Conservation (phyloP, 129 eudicot genomes). For the Rutidosis leptorrhynchoides region DNA sequence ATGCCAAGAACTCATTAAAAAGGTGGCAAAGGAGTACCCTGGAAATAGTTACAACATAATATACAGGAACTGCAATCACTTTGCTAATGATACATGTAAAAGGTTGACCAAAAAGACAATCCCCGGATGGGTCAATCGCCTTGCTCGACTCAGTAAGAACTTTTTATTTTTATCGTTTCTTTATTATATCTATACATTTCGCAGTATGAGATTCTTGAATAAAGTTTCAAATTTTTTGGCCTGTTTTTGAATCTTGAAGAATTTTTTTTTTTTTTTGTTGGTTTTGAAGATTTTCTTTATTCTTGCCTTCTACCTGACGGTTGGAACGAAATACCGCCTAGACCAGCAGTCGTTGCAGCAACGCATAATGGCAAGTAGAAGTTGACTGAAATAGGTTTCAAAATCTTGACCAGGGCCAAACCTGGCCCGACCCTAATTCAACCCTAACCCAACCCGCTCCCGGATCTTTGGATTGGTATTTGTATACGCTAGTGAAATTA, state of each 20-base stretch:
- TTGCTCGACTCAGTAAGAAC: constrained; percentile 79
- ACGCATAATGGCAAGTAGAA: constrained; percentile 41
- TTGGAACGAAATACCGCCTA: constrained; percentile 58
- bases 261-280: neutral
- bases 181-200: neutral
- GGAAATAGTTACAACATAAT: constrained; percentile 81
- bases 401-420: constrained; percentile 19
- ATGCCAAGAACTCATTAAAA: constrained; percentile 58
- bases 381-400: constrained; percentile 42
- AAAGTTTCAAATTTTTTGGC: constrained; percentile 2
- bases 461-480: constrained; percentile 10
- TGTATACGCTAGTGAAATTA: constrained; percentile 4
- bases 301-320: constrained; percentile 79
- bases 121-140: constrained; percentile 94
- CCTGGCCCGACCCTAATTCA: neutral
- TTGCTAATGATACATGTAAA: constrained; percentile 66
- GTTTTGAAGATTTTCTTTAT: constrained; percentile 65
- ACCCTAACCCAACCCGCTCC: neutral
- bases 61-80: constrained; percentile 81
- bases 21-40: constrained; percentile 59
- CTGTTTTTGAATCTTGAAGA: neutral
- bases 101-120: constrained; percentile 65
- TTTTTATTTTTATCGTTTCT: neutral
- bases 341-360: constrained; percentile 41
- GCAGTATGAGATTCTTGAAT: neutral